phyloP scores from a whole-genome alignment of 768 basidiomycete genomes.

The Leccinum imitatum region DNA sequence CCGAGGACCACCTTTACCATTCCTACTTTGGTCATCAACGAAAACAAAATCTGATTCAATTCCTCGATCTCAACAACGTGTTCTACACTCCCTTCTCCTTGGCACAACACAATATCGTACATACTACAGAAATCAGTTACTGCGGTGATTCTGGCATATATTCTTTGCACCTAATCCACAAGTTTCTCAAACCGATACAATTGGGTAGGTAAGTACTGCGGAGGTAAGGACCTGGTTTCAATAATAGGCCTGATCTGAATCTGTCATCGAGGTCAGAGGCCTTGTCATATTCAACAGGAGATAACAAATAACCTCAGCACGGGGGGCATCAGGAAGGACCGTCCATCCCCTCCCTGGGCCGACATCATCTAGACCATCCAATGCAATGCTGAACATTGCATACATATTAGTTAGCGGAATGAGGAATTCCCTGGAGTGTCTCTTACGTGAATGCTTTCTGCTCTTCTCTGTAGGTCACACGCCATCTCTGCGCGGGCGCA shows the following conservation, averaged over 20 bases:
- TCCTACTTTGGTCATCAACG: no score
- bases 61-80: no score
- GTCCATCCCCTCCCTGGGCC: background rate
- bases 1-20: no score
- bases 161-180: background rate
- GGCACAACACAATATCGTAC: no score
- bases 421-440: background rate
- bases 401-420: background rate
- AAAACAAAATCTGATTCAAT: no score
- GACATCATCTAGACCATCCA: no score
- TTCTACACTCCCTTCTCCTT: no score
- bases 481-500: background rate
- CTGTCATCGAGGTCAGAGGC: background rate
- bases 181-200: background rate
- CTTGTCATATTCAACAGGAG: background rate
- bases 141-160: background rate
- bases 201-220: fast-evolving
- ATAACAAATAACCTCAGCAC: background rate
- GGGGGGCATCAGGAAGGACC: background rate
- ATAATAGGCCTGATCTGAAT: background rate
- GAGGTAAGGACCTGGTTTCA: background rate
- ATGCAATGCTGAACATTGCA: background rate
- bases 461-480: background rate
- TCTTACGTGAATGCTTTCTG: background rate
- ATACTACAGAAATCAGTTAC: no score